A percentile compares a stretch with the other conserved stretches of the same genome.
phyloP scores from a whole-genome alignment of 2,329 filamentous ascomycete species.

The Elsinoe australis region DNA sequence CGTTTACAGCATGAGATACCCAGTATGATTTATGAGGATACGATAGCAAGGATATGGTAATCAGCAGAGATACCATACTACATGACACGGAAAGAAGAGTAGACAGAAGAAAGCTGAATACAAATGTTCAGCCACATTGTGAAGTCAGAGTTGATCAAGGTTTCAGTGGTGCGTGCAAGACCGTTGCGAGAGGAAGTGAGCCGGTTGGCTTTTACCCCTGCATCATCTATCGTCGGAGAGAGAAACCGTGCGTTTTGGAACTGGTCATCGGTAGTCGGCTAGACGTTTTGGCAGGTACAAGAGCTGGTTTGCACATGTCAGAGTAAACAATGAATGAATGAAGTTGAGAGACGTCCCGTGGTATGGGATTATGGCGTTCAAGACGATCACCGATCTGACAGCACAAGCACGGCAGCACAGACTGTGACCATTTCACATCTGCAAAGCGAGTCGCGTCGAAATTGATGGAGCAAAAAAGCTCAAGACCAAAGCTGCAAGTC shows the following conservation, averaged over 20 bases:
- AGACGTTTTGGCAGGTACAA: background rate
- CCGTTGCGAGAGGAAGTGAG: conserved; percentile 13
- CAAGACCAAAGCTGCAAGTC: conserved; percentile 1
- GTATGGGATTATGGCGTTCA: too few species aligned
- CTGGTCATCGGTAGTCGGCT: background rate
- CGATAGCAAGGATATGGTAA: too few species aligned
- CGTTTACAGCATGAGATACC: too few species aligned
- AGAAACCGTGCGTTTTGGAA: background rate
- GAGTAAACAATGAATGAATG: background rate
- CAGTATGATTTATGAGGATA: too few species aligned
- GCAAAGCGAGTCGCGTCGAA: conserved; percentile 6
- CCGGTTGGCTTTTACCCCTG: conserved; percentile 5
- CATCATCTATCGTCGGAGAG: conserved; percentile 8
- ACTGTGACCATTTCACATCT: background rate
- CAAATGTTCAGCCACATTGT: too few species aligned
- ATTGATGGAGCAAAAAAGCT: too few species aligned
- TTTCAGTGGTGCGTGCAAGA: background rate
- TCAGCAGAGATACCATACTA: too few species aligned
- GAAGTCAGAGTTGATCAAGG: background rate
- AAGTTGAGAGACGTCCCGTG: background rate
- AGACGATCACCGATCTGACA: conserved; percentile 8
- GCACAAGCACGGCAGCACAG: too few species aligned
- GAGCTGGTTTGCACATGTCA: too few species aligned
- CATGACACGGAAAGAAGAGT: too few species aligned
- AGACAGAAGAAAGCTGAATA: too few species aligned